phyloP scores from a whole-genome alignment of 2,329 filamentous ascomycete genomes.

The Bipolaris sorokiniana region DNA sequence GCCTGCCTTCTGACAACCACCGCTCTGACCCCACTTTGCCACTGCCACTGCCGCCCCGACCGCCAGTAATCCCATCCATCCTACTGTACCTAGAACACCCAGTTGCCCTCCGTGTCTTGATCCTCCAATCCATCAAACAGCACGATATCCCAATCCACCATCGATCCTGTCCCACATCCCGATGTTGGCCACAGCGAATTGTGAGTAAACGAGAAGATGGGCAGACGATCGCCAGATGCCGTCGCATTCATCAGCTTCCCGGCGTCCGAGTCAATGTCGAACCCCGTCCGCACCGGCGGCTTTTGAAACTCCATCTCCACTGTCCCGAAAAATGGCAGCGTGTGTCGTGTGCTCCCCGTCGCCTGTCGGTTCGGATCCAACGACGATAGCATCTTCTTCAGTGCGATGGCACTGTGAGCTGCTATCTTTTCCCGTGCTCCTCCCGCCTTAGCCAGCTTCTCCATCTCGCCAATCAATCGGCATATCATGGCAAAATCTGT shows the following conservation, averaged over 20 bases:
- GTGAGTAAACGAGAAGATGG: slow-evolving; percentile 45
- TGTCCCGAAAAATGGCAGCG: slow-evolving; percentile 45
- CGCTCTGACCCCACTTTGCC: no score
- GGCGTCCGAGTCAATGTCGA: slow-evolving; percentile 40
- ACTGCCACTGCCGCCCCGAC: not conserved
- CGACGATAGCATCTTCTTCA: slow-evolving; percentile 44
- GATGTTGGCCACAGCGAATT: slow-evolving; percentile 42
- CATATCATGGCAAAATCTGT: slow-evolving; percentile 48
- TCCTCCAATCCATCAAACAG: slow-evolving; percentile 47
- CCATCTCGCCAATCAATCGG: slow-evolving; percentile 45
- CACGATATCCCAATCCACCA: slow-evolving; percentile 44
- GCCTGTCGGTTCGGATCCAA: slow-evolving; percentile 38
- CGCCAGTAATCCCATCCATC: not conserved
- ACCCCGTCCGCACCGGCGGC: slow-evolving; percentile 35
- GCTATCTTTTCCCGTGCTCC: slow-evolving; percentile 44
- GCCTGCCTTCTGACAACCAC: not conserved
- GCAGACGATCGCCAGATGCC: slow-evolving; percentile 32
- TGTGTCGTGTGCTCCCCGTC: slow-evolving; percentile 30
- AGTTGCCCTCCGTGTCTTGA: slow-evolving; percentile 42
- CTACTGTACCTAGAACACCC: slow-evolving; percentile 26
- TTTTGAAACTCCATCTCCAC: slow-evolving; percentile 40
- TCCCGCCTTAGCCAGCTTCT: slow-evolving; percentile 41
- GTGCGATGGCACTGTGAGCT: slow-evolving; percentile 37
- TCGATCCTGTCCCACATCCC: slow-evolving; percentile 19
- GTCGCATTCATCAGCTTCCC: slow-evolving; percentile 35